Evolutionary conservation across 805 yeast species (phyloP), one percentile per base, ranked within the genome.

Genomic region (Starmera caribaea): DNA sequence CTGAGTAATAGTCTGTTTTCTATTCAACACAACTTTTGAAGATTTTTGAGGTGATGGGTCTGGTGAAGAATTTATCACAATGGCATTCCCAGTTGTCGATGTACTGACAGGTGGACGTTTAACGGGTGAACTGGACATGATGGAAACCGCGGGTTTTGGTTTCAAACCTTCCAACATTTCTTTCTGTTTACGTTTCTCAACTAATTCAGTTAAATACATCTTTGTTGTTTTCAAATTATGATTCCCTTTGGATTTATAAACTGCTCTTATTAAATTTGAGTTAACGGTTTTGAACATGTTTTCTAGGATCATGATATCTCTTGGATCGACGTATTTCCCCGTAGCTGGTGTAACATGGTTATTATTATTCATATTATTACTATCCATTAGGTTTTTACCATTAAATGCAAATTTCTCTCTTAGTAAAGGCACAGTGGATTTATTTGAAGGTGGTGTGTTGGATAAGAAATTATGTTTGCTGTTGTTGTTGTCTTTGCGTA

Each of bases 321-420:
- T 48, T 13, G 42, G 33, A 1, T 34, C 27, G 3, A 41, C 45
- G 1, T 49, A 32, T 9, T 41, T 36, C 26, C 26, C 26, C 26
- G 26, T 21, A n/a, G n/a, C n/a, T 21, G 26, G 2, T 21, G 26
- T 21, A 21, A 21, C 26, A 21, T n/a, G n/a, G n/a, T n/a, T n/a
- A n/a, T n/a, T n/a, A n/a, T 7, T 21, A 9, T 44, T 35, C 2
- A 37, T 40, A 14, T 39, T 45, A 35, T 31, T 40, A 17, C 40
- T 28, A 15, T 7, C 28, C 37, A 50, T 16, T 27, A 54, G 41
- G 42, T 42, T 50, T 28, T 41, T 58, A 44, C 52, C 59, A 35
- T 55, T 62, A 42, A 66, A 73, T 2, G 71, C 61, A 44, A 68
- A 72, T 46, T 62, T 61, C 40, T 69, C 73, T 29, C 67, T 53